phyloP scores from a whole-genome alignment of 1,284 basidiomycete genomes.

The Mycena citricolor region DNA sequence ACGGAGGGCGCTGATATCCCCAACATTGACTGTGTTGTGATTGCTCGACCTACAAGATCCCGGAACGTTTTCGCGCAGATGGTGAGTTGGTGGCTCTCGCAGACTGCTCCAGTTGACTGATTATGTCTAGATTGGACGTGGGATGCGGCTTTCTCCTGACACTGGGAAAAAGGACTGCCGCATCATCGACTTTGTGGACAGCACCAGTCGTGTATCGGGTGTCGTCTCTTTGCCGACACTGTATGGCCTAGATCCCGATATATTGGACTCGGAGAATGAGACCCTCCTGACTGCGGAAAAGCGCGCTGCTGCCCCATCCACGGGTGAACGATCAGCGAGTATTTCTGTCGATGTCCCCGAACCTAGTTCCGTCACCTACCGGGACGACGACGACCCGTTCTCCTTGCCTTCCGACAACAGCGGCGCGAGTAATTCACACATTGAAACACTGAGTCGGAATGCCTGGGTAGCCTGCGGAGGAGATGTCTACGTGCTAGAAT shows the following conservation, averaged over 20 bases:
- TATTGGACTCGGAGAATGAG: slow-evolving; percentile 59
- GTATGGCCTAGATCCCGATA: slow-evolving; percentile 81
- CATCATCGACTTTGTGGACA: slow-evolving; percentile 92
- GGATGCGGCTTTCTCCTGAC: slow-evolving; percentile 80
- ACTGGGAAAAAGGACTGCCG: slow-evolving; percentile 87
- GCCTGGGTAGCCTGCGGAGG: slow-evolving; percentile 86
- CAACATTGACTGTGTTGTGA: slow-evolving; percentile 88
- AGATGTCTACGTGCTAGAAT: slow-evolving; percentile 76
- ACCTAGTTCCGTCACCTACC: slow-evolving; percentile 72
- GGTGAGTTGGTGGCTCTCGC: slow-evolving; percentile 46
- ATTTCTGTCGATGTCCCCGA: slow-evolving; percentile 43
- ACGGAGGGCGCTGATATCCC: slow-evolving; percentile 92
- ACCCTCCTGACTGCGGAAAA: slow-evolving; percentile 49
- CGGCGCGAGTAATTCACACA: slow-evolving; percentile 55
- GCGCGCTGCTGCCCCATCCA: slow-evolving; percentile 32
- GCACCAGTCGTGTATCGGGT: slow-evolving; percentile 64
- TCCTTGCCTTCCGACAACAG: slow-evolving; percentile 53
- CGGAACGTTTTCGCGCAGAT: slow-evolving; percentile 92
- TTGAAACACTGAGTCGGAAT: slow-evolving; percentile 48
- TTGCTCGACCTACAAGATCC: slow-evolving; percentile 87
- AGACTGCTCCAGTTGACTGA: not conserved
- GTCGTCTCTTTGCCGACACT: slow-evolving; percentile 83
- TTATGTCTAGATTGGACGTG: slow-evolving; percentile 88
- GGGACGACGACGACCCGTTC: slow-evolving; percentile 83
- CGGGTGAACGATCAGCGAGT: slow-evolving; percentile 27